Evolutionary conservation across 352 stramenopile species (phyloP).

Genomic region (Phytophthora cactorum): DNA sequence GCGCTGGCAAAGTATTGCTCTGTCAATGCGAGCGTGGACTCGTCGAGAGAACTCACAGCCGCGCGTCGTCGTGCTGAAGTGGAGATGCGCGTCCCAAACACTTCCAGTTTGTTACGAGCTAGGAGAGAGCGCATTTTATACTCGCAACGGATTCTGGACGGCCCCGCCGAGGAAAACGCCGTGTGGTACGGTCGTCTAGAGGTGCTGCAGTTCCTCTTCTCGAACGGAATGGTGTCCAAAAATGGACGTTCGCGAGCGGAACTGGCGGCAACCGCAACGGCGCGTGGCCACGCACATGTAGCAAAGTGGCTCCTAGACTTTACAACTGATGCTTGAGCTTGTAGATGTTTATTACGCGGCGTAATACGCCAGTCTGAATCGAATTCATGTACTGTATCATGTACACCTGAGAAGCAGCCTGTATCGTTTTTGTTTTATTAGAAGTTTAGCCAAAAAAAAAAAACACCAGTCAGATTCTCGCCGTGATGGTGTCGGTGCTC

Average conservation of each 20-base stretch:
- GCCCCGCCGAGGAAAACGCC: constrained; percentile 34
- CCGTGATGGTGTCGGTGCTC: not conserved
- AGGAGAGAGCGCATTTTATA: constrained; percentile 28
- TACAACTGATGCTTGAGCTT: constrained; percentile 15
- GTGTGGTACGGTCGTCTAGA: constrained; percentile 39
- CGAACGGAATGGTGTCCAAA: constrained; percentile 30
- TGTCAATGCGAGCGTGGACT: constrained; percentile 13
- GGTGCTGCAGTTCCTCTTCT: constrained; percentile 39
- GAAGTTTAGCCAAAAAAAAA: no score
- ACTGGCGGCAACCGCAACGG: constrained; percentile 27
- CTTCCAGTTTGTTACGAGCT: constrained; percentile 15
- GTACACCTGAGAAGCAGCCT: no score
- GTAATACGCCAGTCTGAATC: not conserved
- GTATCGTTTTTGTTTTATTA: no score
- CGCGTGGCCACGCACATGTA: constrained; percentile 20
- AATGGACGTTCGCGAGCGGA: constrained; percentile 31
- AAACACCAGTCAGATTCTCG: not conserved
- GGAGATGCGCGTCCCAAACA: constrained; percentile 11
- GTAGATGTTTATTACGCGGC: not conserved
- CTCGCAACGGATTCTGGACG: constrained; percentile 29
- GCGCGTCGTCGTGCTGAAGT: constrained; percentile 15
- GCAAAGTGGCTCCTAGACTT: constrained; percentile 34
- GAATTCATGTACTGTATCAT: not conserved
- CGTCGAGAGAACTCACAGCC: constrained; percentile 11
- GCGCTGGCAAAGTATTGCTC: constrained; percentile 35